phyloP scores from a whole-genome alignment of 257 asterid genomes.

The Schizonepeta tenuifolia region DNA sequence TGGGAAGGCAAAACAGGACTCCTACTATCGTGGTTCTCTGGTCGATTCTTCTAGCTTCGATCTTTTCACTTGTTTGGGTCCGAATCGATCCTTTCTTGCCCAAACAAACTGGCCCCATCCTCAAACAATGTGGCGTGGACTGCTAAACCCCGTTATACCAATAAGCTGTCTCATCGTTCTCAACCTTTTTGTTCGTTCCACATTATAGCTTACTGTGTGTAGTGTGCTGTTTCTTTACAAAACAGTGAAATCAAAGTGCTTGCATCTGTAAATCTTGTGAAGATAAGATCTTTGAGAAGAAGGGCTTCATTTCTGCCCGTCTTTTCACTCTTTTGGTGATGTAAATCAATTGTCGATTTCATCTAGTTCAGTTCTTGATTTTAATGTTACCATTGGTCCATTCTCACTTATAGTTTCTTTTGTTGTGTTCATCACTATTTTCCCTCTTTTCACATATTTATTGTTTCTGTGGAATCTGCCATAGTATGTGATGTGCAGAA shows the following conservation, averaged over 20 bases:
- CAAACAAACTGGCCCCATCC: constrained; percentile 79
- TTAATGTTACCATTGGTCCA: background rate
- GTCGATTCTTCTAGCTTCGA: constrained; percentile 83
- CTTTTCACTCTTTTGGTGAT: constrained; percentile 17
- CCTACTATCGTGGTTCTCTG: constrained; percentile 88
- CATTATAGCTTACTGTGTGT: constrained; percentile 25
- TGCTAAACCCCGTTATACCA: constrained; percentile 44
- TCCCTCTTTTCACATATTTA: background rate
- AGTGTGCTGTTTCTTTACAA: constrained; percentile 12
- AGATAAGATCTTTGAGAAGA: constrained; percentile 18
- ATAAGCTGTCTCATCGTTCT: constrained; percentile 28
- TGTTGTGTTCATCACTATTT: background rate
- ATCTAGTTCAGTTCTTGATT: constrained; percentile 22
- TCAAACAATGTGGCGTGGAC: constrained; percentile 86
- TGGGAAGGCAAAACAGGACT: constrained; percentile 87
- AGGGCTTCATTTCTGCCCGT: constrained; percentile 29
- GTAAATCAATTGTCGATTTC: constrained; percentile 22
- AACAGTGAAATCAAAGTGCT: constrained; percentile 17
- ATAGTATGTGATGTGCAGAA: background rate
- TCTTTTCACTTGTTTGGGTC: constrained; percentile 84
- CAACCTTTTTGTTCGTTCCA: constrained; percentile 43
- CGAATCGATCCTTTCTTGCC: constrained; percentile 88
- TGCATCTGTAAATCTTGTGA: constrained; percentile 36
- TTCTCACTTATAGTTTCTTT: background rate
- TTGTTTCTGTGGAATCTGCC: too few relatives aligned